Evolutionary conservation across 495 filamentous ascomycete species (phyloP), one percentile per base, ranked within the genome.

Genomic region (Pseudomonodictys pantanalensis): DNA sequence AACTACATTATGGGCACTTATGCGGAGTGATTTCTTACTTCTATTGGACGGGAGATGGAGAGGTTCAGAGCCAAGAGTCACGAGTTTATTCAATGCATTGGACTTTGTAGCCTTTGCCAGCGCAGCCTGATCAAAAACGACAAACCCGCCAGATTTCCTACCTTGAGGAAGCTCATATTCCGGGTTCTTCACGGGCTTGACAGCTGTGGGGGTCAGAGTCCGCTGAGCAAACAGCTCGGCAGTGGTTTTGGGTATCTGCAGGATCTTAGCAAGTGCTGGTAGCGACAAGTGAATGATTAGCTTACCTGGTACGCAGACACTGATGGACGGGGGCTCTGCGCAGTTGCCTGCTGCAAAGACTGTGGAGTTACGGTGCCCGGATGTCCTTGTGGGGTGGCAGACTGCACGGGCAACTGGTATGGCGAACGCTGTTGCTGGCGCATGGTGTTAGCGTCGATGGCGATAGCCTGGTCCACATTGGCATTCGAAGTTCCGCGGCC

Each of bases 61-160:
- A 44, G 64, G 58, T 47, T 60, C 38, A 61, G 50, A 43, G 29
- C 76, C 73, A 48, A 79, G 54, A 48, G 69, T 76, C 30, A 75
- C 63, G 58, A 72, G 77, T 28, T 71, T 69, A 60, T 72, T 66
- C 44, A 79, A 60, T 11, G 69, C 64, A 52, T 62, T 70, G 5
- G 75, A 74, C 28, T 74, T 74, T 20, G 77, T 77, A 3, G 68
- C 71, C 42, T 64, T 60, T 4, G 65, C 68, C 17, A 78, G 60
- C 35, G 68, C 58, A 49, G 74, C 68, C 50, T 65, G 69, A 59
- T 72, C 62, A 59, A 73, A 70, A 33, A 76, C 61, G 45, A 68
- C 47, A 55, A 76, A 75, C 42, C 63, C 62, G 22, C 73, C 74
- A 44, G 58, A 59, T 22, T 56, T 44, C 54, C 60, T 70, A n/a